Evolutionary conservation across 192 early-diverging fungal genomes (phyloP), one percentile per base, ranked within the genome.

Genomic region (Podila clonocystis): DNA sequence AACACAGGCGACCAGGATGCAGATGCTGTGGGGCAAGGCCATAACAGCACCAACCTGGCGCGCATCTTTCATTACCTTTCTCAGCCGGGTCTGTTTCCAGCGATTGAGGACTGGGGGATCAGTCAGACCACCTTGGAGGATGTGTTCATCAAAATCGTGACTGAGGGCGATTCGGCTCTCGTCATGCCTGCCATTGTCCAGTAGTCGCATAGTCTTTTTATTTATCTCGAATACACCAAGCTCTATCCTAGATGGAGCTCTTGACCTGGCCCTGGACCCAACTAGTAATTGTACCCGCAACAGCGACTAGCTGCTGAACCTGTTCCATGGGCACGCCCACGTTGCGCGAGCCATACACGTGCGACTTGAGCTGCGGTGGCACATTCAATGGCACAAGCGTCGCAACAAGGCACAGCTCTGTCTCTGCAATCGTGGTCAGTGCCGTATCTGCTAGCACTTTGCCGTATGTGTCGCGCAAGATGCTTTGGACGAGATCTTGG

Each of bases 51-150:
- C 41, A 45, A 48, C 84, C 68, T 94, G 11, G 75, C 86, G 20
- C 64, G 55, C 20, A 65, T 94, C 34, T 93, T 94, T 80, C 63
- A 80, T 36, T 33, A 28, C 11, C 65, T 94, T 36, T 89, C 92
- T 65, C 60, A 65, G 1, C 65, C 74, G 2, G 86, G 85, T 13
- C 61, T 48, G 20, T 71, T 75, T 34, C 64, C 75, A 34, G 90
- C 89, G 9, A 88, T 94, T 58, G 69, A 83, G 55, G 92, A 93
- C 63, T 94, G 89, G 88, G 93, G 92, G 19, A 61, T 94, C 17
- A 84, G 84, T 30, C 88, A 93, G 62, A 91, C 90, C 2, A 90
- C 84, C 3, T 74, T 93, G 8, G 91, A 93, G 70, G 91, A 91
- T 55, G 91, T 93, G 33, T 93, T 93, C 84, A 78, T 93, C 76